Conservation (phyloP, 2,329 filamentous ascomycete species). For the Moelleriella libera region DNA sequence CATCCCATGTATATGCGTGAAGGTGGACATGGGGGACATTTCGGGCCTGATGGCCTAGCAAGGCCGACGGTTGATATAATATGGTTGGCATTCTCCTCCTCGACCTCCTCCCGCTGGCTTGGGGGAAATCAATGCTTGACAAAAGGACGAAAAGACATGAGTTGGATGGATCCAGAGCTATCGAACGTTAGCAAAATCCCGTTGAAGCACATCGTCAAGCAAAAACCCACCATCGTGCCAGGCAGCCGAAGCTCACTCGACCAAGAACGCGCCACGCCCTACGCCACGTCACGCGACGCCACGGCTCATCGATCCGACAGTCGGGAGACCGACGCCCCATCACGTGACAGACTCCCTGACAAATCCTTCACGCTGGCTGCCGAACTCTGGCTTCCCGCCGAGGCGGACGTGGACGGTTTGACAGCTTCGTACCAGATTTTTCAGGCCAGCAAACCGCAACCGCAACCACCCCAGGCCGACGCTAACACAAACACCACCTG, state of each 20-base stretch:
- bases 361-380: slow-evolving; percentile 3
- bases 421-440: slow-evolving; percentile 13
- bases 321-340: not conserved
- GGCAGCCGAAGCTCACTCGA: not conserved
- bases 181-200: too few relatives aligned
- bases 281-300: not conserved
- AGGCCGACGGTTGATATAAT: not conserved
- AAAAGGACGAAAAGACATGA: not conserved
- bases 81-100: not conserved
- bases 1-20: not conserved
- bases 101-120: not conserved
- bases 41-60: not conserved
- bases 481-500: slow-evolving; percentile 4
- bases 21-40: not conserved
- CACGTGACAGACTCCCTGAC: slow-evolving; percentile 2
- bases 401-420: slow-evolving; percentile 3
- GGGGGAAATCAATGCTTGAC: not conserved
- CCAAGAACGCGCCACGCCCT: not conserved
- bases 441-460: slow-evolving; percentile 11
- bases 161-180: not conserved
- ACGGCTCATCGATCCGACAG: not conserved
- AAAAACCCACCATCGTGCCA: not conserved
- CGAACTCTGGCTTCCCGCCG: slow-evolving; percentile 4
- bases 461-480: slow-evolving; percentile 3
- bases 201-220: not conserved